Percentiles rank a stretch among this genome's conserved stretches.
Evolutionary conservation across 192 early-diverging fungal species (phyloP).

Genomic region (Umbelopsis sp.): DNA sequence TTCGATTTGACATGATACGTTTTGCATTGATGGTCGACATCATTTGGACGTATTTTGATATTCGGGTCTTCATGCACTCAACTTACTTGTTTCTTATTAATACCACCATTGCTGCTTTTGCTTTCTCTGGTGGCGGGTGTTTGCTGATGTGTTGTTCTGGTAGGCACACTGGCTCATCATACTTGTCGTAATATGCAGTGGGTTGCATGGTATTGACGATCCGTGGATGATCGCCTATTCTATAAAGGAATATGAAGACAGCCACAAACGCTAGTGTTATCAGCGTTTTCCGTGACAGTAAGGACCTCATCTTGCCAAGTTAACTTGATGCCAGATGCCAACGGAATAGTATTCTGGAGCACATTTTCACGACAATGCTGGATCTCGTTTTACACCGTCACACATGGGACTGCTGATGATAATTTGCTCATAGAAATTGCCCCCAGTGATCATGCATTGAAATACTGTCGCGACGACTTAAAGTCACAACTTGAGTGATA

Average conservation of each 20-base stretch:
- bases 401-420: no score
- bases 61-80: not conserved
- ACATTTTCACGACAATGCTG: no score
- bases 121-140: slow-evolving; percentile 38
- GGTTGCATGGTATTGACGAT: slow-evolving; percentile 35
- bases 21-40: no score
- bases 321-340: not conserved
- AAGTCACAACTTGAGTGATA: no score
- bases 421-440: no score
- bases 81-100: slow-evolving; percentile 64
- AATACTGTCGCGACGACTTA: no score
- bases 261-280: slow-evolving; percentile 30
- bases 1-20: no score
- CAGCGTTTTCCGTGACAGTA: slow-evolving; percentile 37
- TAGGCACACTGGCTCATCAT: slow-evolving; percentile 41
- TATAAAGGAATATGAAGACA: slow-evolving; percentile 35
- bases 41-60: no score
- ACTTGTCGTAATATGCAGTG: slow-evolving; percentile 37
- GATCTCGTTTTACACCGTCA: no score
- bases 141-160: slow-evolving; percentile 32
- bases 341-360: not conserved
- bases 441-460: no score
- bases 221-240: slow-evolving; percentile 31
- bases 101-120: slow-evolving; percentile 63
- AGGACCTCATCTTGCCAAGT: slow-evolving; percentile 16